phyloP scores from a whole-genome alignment of 352 stramenopile genomes.

The Phytophthora aleatoria region DNA sequence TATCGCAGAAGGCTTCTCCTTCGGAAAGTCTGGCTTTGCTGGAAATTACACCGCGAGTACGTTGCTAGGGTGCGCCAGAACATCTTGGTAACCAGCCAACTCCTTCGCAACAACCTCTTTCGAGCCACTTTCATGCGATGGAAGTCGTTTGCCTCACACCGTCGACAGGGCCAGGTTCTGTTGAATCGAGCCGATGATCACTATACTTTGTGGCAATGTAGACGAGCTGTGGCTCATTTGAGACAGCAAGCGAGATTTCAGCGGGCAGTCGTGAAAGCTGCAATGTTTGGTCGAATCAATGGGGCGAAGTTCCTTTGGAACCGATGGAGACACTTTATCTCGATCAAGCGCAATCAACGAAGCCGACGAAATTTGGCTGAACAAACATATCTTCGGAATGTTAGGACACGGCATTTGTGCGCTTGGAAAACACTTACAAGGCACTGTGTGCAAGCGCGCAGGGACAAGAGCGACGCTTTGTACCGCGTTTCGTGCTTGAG shows the following conservation, averaged over 20 bases:
- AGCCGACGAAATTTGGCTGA: neutral
- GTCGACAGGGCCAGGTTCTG: slow-evolving; percentile 1
- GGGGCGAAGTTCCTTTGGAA: neutral
- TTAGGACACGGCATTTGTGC: slow-evolving; percentile 14
- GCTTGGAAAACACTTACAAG: slow-evolving; percentile 21
- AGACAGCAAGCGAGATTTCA: slow-evolving; percentile 14
- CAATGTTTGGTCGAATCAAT: slow-evolving; percentile 10
- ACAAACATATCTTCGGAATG: slow-evolving; percentile 2
- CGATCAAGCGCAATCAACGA: neutral
- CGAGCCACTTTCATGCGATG: slow-evolving; percentile 33
- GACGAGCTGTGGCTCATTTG: slow-evolving; percentile 10
- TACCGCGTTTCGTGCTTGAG: slow-evolving; percentile 19
- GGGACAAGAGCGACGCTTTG: slow-evolving; percentile 26
- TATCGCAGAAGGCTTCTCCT: slow-evolving; percentile 19
- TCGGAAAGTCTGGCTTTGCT: slow-evolving; percentile 27
- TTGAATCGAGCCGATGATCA: slow-evolving; percentile 19
- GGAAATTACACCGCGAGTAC: slow-evolving; percentile 23
- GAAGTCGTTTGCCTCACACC: slow-evolving; percentile 22
- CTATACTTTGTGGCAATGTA: slow-evolving; percentile 12
- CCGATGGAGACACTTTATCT: slow-evolving; percentile 20
- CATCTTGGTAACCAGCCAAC: slow-evolving; percentile 30
- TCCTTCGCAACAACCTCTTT: slow-evolving; percentile 34
- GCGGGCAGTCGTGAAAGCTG: slow-evolving; percentile 11
- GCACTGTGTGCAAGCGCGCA: slow-evolving; percentile 4
- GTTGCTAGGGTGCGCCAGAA: slow-evolving; percentile 34